Base-by-base conservation (phyloP, 371 early-diverging fungal genomes). In the Apophysomyces trapeziformis region DNA sequence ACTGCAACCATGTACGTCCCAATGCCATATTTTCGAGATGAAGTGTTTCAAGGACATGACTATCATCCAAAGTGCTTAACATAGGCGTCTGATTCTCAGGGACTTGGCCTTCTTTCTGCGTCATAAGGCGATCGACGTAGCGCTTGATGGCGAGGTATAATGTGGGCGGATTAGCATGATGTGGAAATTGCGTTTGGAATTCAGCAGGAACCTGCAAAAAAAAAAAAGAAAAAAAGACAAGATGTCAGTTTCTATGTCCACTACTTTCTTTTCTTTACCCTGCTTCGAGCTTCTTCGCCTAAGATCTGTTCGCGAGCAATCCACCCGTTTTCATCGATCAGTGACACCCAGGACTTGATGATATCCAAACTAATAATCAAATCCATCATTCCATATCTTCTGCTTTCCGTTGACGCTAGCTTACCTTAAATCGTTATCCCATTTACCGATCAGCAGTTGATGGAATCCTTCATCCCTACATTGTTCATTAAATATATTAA, bases 81-180 rank as follows among this genome's bases (percentile, higher is more conserved):
- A 8, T 5, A 16, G 21, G 8, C 4, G 6, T 5, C n/a, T 59
- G 47, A 46, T 69, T 64, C 7, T 43, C 18, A 57, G 36, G 38
- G 32, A 56, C 32, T 39, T 59, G n/a, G 50, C 46, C 21, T 50
- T 37, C 14, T 58, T 63, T 46, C 58, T 71, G 63, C 47, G 65
- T 47, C 9, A 71, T 69, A 6, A 85, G 56, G 38, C 85, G 75
- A 43, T 85, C 79, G 26, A 92, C 69, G 63, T 85, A 91, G 7
- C 80, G 79, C 50, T 81, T 83, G 36, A 95, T 83, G 13, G 92
- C 84, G 59, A 94, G 77, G 60, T 92, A 77, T 16, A 97, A 74
- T 1, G 96, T 96, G 0, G 98, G 98, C 11, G 98, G 98, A 67
- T 97, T 98, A 54, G 93, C 98, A 76, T 92, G 93, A 60, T 96